A percentile compares a stretch with the other conserved stretches of the same genome.
These are phyloP conservation scores for Cryptosporidium muris DNA, from an alignment of 169 alveolate species.

Conservation along the genomic window DNA sequence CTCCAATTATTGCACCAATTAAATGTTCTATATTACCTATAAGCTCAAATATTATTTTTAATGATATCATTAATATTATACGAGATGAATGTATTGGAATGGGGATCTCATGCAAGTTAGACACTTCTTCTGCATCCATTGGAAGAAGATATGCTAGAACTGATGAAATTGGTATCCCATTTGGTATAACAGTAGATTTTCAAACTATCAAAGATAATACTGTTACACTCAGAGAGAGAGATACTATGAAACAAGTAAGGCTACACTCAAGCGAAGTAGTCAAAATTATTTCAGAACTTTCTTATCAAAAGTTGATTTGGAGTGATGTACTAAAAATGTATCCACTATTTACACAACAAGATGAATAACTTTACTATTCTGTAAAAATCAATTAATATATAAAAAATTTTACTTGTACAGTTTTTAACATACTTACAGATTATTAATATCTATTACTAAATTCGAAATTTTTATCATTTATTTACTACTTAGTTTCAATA, in stretches of 20 bases:
- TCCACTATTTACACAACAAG: conserved; percentile 48
- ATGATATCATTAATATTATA: conserved; percentile 71
- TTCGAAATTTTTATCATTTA: too few relatives aligned
- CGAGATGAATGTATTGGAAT: conserved; percentile 70
- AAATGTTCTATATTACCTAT: conserved; percentile 94
- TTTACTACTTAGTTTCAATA: too few relatives aligned
- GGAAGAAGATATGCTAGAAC: conserved; percentile 97
- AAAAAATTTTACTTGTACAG: too few relatives aligned
- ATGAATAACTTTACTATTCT: too few relatives aligned
- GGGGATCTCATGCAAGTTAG: conserved; percentile 91
- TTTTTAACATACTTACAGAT: too few relatives aligned
- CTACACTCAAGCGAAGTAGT: conserved; percentile 77
- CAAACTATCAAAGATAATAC: conserved; percentile 91
- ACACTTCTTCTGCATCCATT: conserved; percentile 90
- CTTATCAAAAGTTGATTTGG: conserved; percentile 78
- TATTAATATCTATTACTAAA: too few relatives aligned
- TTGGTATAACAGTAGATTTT: conserved; percentile 96
- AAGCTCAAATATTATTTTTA: conserved; percentile 85
- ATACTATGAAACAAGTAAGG: conserved; percentile 93
- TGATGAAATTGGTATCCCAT: conserved; percentile 98
- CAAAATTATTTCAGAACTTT: conserved; percentile 71
- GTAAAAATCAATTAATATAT: too few relatives aligned
- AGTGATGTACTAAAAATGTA: conserved; percentile 67
- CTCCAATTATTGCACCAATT: conserved; percentile 94
- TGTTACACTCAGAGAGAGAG: conserved; percentile 94